Percentiles rank a stretch among this genome's conserved stretches.
Conservation (phyloP, 2,329 filamentous ascomycete genomes). For the Cordyceps farinosa region DNA sequence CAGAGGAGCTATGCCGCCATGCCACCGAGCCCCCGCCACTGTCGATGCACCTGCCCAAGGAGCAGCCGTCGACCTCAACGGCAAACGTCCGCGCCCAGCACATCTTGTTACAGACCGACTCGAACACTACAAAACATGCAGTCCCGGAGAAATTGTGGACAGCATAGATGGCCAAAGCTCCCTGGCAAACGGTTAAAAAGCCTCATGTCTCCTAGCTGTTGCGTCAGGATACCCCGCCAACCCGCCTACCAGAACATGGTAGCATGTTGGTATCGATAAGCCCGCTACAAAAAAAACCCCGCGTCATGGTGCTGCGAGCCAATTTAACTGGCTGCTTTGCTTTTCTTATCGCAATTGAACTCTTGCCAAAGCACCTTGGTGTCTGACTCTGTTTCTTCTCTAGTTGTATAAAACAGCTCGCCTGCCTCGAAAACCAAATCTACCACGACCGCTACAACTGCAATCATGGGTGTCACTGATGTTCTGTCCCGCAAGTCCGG, state of each 20-base stretch:
- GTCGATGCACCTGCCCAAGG: neutral
- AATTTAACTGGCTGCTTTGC: conserved; percentile 5
- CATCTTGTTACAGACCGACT: neutral
- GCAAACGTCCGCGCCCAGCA: neutral
- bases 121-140: neutral
- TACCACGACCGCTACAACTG: conserved; percentile 24
- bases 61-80: neutral
- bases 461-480: conserved; percentile 37
- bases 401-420: conserved; percentile 9
- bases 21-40: neutral
- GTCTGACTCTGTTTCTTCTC: conserved; percentile 2
- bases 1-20: neutral
- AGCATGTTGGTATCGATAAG: conserved; percentile 17
- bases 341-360: conserved; percentile 14
- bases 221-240: conserved; percentile 11
- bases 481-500: conserved; percentile 51
- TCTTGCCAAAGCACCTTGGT: conserved; percentile 7
- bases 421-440: neutral
- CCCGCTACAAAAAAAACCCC: conserved; percentile 13
- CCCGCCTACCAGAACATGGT: neutral
- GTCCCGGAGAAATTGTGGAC: conserved; percentile 5
- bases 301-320: conserved; percentile 6
- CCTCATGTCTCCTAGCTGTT: neutral
- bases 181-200: conserved; percentile 6
- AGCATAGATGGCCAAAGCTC: conserved; percentile 6